A percentile compares a stretch with the other conserved stretches of the same genome.
phyloP scores from a whole-genome alignment of 2,329 filamentous ascomycete genomes.

The Aureobasidium sp. region DNA sequence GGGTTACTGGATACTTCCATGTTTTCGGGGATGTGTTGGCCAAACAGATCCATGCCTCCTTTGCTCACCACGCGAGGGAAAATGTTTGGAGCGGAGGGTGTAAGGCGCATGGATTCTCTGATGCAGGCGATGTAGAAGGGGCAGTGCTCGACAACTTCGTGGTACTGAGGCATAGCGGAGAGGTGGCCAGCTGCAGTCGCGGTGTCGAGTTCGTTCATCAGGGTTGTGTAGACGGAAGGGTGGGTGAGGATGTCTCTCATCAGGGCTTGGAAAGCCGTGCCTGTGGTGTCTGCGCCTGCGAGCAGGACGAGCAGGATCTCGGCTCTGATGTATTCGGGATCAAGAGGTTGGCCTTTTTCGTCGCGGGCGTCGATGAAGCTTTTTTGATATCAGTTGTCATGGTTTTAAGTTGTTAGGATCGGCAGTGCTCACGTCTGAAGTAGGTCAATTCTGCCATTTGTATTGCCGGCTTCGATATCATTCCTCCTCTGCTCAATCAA shows the following conservation, averaged over 20 bases:
- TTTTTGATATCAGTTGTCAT: not conserved
- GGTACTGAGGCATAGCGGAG: conserved; percentile 4
- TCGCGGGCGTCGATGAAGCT: conserved; percentile 31
- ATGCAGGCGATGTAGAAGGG: conserved; percentile 12
- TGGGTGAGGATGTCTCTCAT: conserved; percentile 16
- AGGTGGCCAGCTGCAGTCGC: conserved; percentile 20
- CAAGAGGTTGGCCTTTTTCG: conserved; percentile 36
- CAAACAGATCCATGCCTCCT: conserved; percentile 15
- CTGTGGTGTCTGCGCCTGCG: conserved; percentile 45
- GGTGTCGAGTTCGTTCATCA: conserved; percentile 39
- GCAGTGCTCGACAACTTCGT: not conserved
- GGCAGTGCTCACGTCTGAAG: conserved; percentile 39
- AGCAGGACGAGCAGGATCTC: conserved; percentile 46
- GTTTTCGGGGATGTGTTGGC: conserved; percentile 19
- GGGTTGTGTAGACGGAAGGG: conserved; percentile 31
- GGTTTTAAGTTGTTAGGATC: not conserved
- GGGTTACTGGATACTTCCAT: conserved; percentile 15
- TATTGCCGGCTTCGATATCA: conserved; percentile 41
- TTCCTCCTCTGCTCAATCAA: conserved; percentile 42
- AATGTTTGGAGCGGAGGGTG: conserved; percentile 2
- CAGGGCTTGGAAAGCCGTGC: conserved; percentile 33
- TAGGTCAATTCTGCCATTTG: conserved; percentile 41
- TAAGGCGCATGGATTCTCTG: conserved; percentile 9
- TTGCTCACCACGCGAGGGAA: conserved; percentile 4
- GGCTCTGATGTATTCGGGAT: conserved; percentile 45